These are phyloP conservation scores for Colletotrichum orchidophilum DNA, from an alignment of 2,329 filamentous ascomycete species.

Conservation along the genomic window DNA sequence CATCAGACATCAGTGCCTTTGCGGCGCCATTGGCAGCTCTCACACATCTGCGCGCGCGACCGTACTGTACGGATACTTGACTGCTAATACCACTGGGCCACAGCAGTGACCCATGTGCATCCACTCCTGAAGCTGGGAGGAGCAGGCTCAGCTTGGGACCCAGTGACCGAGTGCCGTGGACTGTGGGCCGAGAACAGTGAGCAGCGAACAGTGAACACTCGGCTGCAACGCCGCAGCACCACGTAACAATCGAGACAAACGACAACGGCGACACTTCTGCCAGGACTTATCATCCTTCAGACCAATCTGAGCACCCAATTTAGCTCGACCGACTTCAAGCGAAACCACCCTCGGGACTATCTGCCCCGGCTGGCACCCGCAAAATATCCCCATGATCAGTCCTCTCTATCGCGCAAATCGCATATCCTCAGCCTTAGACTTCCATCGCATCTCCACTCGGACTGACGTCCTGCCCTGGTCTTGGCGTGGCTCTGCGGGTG, in stretches of 20 bases:
- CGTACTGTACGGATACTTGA: no score
- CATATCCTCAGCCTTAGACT: conserved; percentile 15
- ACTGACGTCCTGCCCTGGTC: conserved; percentile 23
- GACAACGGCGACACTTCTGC: not conserved
- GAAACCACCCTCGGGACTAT: not conserved
- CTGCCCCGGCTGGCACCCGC: not conserved
- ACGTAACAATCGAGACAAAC: conserved; percentile 1
- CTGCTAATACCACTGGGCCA: not conserved
- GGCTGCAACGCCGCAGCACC: not conserved
- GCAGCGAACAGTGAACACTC: not conserved
- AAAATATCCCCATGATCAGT: not conserved
- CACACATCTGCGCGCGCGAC: conserved; percentile 1
- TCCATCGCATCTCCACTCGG: conserved; percentile 27
- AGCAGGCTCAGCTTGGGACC: not conserved
- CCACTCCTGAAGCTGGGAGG: conserved; percentile 20
- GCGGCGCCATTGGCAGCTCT: conserved; percentile 4
- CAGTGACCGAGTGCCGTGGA: conserved; percentile 2
- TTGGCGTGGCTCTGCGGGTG: conserved; percentile 24
- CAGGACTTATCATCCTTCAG: not conserved
- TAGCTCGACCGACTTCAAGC: not conserved
- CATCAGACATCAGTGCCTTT: not conserved
- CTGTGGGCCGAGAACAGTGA: not conserved
- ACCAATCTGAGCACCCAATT: not conserved
- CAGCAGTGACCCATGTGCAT: conserved; percentile 7
- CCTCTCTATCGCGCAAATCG: conserved; percentile 6